Conservation (phyloP, 1,284 basidiomycete genomes). For the Mycena sp. region DNA sequence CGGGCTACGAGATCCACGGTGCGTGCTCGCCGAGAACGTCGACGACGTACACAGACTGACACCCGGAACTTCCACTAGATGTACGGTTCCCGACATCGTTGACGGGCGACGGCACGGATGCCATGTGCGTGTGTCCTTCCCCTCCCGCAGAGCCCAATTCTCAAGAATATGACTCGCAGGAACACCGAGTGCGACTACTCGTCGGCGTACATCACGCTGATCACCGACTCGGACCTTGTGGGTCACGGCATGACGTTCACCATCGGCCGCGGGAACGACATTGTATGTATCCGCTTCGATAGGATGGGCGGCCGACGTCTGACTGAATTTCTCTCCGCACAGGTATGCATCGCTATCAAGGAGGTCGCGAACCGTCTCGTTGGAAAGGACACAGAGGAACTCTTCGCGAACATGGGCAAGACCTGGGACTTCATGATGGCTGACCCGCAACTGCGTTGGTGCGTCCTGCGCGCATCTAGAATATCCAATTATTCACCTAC, state of each 20-base stretch:
- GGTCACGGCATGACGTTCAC: conserved; percentile 97
- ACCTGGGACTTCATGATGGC: conserved; percentile 83
- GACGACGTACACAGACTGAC: conserved; percentile 18
- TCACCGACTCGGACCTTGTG: conserved; percentile 76
- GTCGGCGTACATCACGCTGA: conserved; percentile 87
- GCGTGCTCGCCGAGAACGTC: conserved; percentile 20
- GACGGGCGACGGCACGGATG: conserved; percentile 90
- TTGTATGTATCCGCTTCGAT: too few species aligned
- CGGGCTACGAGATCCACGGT: conserved; percentile 63
- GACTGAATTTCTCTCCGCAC: too few species aligned
- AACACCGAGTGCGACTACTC: conserved; percentile 97
- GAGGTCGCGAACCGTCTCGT: conserved; percentile 83
- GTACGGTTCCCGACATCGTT: conserved; percentile 86
- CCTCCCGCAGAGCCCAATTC: neutral
- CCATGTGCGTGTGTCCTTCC: conserved; percentile 61
- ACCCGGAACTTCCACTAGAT: conserved; percentile 53
- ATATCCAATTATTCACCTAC: neutral
- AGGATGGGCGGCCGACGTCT: too few species aligned
- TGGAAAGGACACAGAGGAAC: conserved; percentile 84
- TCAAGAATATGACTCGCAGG: conserved; percentile 52
- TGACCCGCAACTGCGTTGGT: conserved; percentile 92
- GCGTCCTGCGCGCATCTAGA: conserved; percentile 36
- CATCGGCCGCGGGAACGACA: conserved; percentile 96
- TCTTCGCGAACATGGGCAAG: conserved; percentile 91
- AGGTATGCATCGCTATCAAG: conserved; percentile 84